Percentiles rank a stretch among this genome's conserved stretches.
Evolutionary conservation across 345 rosid genomes (phyloP).

Genomic region (Linum usitatissimum): DNA sequence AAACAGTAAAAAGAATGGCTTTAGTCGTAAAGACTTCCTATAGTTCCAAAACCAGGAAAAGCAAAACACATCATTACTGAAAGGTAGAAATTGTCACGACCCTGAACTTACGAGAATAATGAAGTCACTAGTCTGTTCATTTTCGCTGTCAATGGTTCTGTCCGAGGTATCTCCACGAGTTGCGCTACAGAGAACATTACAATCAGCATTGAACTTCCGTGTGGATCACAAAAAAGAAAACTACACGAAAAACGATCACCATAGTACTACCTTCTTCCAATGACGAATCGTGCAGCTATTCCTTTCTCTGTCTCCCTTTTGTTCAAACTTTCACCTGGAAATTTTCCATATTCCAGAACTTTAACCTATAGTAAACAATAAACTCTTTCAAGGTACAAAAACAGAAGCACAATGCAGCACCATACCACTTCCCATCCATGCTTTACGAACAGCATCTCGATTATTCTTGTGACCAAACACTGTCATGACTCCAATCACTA

Average conservation of each 20-base stretch:
- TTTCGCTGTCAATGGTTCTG: conserved; percentile 50
- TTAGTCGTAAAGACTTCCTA: neutral
- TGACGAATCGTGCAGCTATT: conserved; percentile 18
- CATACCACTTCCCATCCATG: conserved; percentile 27
- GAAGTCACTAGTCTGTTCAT: conserved; percentile 53
- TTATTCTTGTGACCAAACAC: conserved; percentile 17
- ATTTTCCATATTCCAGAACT: neutral
- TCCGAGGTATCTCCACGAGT: conserved; percentile 55
- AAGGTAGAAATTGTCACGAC: neutral
- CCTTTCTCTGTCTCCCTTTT: conserved; percentile 21
- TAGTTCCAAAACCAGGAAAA: neutral
- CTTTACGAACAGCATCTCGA: conserved; percentile 23
- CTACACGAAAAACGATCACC: neutral
- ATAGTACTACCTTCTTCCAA: conserved; percentile 19
- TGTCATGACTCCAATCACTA: conserved; percentile 20
- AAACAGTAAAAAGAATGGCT: neutral
- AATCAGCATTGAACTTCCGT: neutral
- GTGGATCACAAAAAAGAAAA: neutral
- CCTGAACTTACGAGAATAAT: conserved; percentile 48
- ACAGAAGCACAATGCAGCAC: neutral
- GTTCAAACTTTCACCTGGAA: conserved; percentile 16
- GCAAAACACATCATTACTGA: neutral
- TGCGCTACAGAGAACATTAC: conserved; percentile 17
- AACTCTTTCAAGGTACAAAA: neutral
- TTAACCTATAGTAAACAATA: conserved; percentile 4